These are phyloP conservation scores for Kwoniella newhampshirensis DNA, from an alignment of 768 basidiomycete species.

Conservation along the genomic window DNA sequence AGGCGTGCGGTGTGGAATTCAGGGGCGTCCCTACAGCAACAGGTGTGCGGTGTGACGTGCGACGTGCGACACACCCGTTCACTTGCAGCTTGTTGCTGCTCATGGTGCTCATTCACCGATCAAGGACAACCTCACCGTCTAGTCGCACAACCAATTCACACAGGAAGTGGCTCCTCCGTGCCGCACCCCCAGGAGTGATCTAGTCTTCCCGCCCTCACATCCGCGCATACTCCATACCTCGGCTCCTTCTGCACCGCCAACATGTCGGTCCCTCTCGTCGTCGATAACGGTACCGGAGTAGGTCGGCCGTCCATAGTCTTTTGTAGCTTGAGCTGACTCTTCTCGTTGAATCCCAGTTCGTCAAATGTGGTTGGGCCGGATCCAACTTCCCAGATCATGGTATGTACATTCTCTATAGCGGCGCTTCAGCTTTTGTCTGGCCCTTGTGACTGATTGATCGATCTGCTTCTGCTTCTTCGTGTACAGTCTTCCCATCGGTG, in stretches of 20 bases:
- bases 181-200: too few species aligned
- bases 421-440: background rate
- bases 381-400: constrained; percentile 95
- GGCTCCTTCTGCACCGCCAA: constrained; percentile 53
- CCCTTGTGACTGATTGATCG: background rate
- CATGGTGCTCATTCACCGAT: too few species aligned
- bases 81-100: too few species aligned
- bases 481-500: constrained; percentile 87
- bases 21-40: too few species aligned
- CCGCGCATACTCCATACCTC: too few species aligned
- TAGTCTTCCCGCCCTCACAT: too few species aligned
- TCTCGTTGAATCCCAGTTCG: constrained; percentile 63
- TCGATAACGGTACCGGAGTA: constrained; percentile 87
- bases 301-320: constrained; percentile 46
- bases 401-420: constrained; percentile 50
- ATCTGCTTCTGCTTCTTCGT: background rate
- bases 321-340: too few species aligned
- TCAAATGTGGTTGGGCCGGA: constrained; percentile 86
- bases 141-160: background rate
- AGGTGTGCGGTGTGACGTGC: too few species aligned
- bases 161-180: too few species aligned
- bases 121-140: background rate
- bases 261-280: constrained; percentile 60
- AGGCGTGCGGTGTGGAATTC: too few species aligned
- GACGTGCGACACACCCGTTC: too few species aligned